phyloP scores from a whole-genome alignment of 441 rosid species.

The Eruca vesicaria region DNA sequence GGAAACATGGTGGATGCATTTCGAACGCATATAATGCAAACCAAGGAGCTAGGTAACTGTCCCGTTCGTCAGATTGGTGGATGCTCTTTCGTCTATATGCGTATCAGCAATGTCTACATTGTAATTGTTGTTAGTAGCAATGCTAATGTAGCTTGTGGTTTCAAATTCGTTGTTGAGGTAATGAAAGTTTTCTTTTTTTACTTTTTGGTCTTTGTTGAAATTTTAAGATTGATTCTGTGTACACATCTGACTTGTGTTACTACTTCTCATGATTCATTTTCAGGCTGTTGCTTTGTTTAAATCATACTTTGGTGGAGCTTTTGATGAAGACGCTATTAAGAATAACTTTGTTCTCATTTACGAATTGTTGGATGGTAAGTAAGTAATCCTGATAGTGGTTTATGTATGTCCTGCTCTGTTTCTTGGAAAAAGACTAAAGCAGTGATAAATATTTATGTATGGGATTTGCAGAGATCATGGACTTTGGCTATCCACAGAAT shows the following conservation, averaged over 20 bases:
- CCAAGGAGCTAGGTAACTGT: constrained; percentile 92
- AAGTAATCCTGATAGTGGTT: constrained; percentile 10
- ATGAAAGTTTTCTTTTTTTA: not conserved
- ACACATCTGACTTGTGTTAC: not conserved
- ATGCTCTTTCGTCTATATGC: constrained; percentile 92
- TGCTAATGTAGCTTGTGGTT: constrained; percentile 96
- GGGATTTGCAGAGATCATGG: constrained; percentile 90
- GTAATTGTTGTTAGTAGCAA: constrained; percentile 98
- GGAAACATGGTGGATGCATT: constrained; percentile 99
- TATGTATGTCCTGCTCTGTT: not conserved
- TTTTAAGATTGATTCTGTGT: not conserved
- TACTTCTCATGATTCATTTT: not conserved
- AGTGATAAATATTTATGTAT: too few species aligned
- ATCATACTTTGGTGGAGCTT: constrained; percentile 97
- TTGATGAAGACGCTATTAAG: constrained; percentile 96
- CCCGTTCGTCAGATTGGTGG: constrained; percentile 98
- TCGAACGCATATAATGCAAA: constrained; percentile 94
- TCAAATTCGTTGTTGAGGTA: constrained; percentile 98
- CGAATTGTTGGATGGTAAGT: constrained; percentile 96
- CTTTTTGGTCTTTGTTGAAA: not conserved
- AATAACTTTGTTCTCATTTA: constrained; percentile 95
- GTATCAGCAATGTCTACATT: constrained; percentile 95
- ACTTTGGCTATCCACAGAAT: constrained; percentile 97
- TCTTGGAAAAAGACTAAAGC: too few species aligned
- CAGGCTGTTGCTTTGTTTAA: constrained; percentile 96